These are phyloP conservation scores for Candida dajiaensis DNA, from an alignment of 805 yeast genomes.

Conservation along the genomic window DNA sequence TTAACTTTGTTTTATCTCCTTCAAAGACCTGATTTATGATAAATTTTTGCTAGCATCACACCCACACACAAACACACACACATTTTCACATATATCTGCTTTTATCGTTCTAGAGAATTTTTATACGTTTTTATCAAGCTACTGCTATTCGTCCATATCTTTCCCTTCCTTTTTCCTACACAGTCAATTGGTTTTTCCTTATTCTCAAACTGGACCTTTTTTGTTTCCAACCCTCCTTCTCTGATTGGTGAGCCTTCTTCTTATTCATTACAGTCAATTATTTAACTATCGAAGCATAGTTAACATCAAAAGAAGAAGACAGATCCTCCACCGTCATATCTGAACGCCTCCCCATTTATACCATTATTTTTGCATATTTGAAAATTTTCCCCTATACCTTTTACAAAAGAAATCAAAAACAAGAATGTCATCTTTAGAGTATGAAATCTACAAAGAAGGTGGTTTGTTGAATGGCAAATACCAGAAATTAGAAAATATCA, in stretches of 20 bases:
- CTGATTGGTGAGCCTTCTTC: neutral
- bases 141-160: neutral
- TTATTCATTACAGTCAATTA: neutral
- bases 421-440: slow-evolving; percentile 20
- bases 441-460: slow-evolving; percentile 38
- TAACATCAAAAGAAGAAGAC: too few species aligned
- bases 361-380: neutral
- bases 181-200: neutral
- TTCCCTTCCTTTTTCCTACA: neutral
- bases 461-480: slow-evolving; percentile 57
- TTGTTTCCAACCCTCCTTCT: neutral
- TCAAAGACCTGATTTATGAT: neutral
- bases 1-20: neutral
- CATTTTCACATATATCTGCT: too few species aligned
- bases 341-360: too few species aligned
- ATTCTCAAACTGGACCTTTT: neutral
- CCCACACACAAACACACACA: neutral
- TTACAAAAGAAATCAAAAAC: slow-evolving; percentile 1
- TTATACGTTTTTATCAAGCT: neutral
- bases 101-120: neutral
- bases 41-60: neutral
- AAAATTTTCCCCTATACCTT: neutral
- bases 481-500: slow-evolving; percentile 63
- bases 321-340: too few species aligned
- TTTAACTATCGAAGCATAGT: too few species aligned